A percentile compares a stretch with the other conserved stretches of the same genome.
Evolutionary conservation across 1,284 basidiomycete genomes (phyloP).

Genomic region (Boletus calvinii): DNA sequence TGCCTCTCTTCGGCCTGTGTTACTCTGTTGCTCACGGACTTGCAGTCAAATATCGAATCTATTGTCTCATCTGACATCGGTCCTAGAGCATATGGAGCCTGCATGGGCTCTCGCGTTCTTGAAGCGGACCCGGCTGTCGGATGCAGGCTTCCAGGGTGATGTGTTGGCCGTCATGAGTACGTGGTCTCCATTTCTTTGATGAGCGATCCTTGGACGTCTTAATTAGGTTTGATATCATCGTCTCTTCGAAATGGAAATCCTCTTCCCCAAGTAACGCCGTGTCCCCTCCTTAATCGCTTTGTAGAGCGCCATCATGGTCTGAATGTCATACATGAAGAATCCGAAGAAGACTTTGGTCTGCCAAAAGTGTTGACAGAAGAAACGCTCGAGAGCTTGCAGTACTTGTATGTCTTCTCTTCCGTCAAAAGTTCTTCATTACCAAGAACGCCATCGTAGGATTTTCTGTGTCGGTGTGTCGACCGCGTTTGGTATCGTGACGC

Average conservation of each 20-base stretch:
- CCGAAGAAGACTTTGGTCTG: slow-evolving; percentile 68
- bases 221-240: slow-evolving; percentile 61
- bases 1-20: slow-evolving; percentile 14
- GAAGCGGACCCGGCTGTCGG: slow-evolving; percentile 70
- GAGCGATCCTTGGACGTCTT: not conserved
- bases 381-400: slow-evolving; percentile 67
- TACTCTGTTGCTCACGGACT: not conserved
- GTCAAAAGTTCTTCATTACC: not conserved
- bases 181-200: slow-evolving; percentile 21
- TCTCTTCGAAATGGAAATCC: slow-evolving; percentile 75
- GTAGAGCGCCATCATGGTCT: slow-evolving; percentile 60
- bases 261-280: slow-evolving; percentile 84
- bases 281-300: slow-evolving; percentile 78
- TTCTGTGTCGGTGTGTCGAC: slow-evolving; percentile 78
- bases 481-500: slow-evolving; percentile 61
- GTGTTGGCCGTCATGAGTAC: slow-evolving; percentile 76
- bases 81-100: slow-evolving; percentile 63
- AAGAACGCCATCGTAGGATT: slow-evolving; percentile 40
- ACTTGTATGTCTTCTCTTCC: slow-evolving; percentile 46
- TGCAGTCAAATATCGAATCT: slow-evolving; percentile 58
- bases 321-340: slow-evolving; percentile 61
- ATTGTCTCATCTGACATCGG: slow-evolving; percentile 63
- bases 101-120: slow-evolving; percentile 78
- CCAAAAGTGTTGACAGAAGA: slow-evolving; percentile 63
- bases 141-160: slow-evolving; percentile 83